Evolutionary conservation across 2,329 filamentous ascomycete genomes (phyloP).

Genomic region (Huntiella moniliformis): DNA sequence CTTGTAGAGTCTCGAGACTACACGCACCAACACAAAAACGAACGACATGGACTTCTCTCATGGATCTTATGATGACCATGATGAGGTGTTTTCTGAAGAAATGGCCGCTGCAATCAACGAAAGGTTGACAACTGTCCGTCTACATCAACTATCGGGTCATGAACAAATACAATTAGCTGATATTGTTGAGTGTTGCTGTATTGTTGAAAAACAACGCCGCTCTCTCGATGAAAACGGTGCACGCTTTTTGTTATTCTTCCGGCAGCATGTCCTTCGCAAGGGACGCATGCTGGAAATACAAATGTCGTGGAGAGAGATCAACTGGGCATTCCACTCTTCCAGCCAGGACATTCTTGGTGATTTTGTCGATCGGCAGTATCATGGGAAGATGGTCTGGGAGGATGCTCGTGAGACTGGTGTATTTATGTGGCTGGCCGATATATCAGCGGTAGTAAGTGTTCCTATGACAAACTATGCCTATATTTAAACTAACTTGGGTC

Average conservation of each 20-base stretch:
- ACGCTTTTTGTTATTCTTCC: constrained; percentile 73
- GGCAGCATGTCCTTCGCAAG: constrained; percentile 57
- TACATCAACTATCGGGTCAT: constrained; percentile 64
- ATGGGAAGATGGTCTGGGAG: constrained; percentile 65
- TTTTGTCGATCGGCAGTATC: constrained; percentile 62
- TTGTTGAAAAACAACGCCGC: constrained; percentile 68
- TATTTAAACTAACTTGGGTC: not conserved
- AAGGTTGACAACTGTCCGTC: constrained; percentile 51
- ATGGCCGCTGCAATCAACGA: constrained; percentile 54
- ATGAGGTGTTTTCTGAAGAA: constrained; percentile 50
- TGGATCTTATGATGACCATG: constrained; percentile 13
- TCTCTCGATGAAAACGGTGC: constrained; percentile 84
- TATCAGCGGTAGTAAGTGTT: constrained; percentile 48
- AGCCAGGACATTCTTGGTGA: constrained; percentile 82
- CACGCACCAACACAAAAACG: not conserved
- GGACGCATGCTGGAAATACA: constrained; percentile 43
- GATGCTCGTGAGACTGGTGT: constrained; percentile 72
- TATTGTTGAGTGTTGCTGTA: constrained; percentile 66
- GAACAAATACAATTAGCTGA: constrained; percentile 75
- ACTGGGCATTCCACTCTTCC: constrained; percentile 66
- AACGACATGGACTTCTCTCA: constrained; percentile 2
- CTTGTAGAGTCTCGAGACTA: constrained; percentile 12
- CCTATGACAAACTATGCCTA: not conserved
- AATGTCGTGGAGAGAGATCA: constrained; percentile 62
- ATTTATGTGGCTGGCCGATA: constrained; percentile 85